These are phyloP conservation scores for Phoma sp. DNA, from an alignment of 2,329 filamentous ascomycete genomes.

Conservation along the genomic window DNA sequence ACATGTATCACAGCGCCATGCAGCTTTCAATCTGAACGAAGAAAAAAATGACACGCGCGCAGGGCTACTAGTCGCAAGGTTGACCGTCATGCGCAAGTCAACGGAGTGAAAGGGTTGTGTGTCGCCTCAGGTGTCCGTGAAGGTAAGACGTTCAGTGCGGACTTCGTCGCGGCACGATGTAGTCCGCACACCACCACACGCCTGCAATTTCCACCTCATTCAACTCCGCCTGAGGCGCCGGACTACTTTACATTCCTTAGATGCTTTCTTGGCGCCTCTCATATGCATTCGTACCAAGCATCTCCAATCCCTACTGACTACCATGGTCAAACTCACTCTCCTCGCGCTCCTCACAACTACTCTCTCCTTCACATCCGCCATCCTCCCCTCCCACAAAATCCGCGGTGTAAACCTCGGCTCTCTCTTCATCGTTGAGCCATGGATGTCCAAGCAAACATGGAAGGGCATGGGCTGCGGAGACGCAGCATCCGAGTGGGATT, in stretches of 20 bases:
- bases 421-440: slow-evolving; percentile 62
- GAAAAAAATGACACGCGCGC: background rate
- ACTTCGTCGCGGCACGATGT: background rate
- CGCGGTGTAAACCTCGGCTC: slow-evolving; percentile 63
- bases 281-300: background rate
- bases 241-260: background rate
- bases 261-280: background rate
- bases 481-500: slow-evolving; percentile 61
- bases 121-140: slow-evolving; percentile 1
- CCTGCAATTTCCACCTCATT: background rate
- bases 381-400: slow-evolving; percentile 49
- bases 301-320: background rate
- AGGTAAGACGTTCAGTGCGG: slow-evolving; percentile 4
- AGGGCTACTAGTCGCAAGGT: background rate
- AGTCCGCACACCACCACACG: slow-evolving; percentile 2
- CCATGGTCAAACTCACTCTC: background rate
- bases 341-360: background rate
- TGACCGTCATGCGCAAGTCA: background rate
- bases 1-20: background rate
- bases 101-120: background rate
- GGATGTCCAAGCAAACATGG: slow-evolving; percentile 60
- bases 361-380: background rate
- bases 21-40: background rate
- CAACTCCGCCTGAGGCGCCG: background rate
- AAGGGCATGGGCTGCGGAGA: slow-evolving; percentile 55